Percentiles rank a stretch among this genome's conserved stretches.
Conservation (phyloP, 2,329 filamentous ascomycete genomes). For the Geosmithia flava region DNA sequence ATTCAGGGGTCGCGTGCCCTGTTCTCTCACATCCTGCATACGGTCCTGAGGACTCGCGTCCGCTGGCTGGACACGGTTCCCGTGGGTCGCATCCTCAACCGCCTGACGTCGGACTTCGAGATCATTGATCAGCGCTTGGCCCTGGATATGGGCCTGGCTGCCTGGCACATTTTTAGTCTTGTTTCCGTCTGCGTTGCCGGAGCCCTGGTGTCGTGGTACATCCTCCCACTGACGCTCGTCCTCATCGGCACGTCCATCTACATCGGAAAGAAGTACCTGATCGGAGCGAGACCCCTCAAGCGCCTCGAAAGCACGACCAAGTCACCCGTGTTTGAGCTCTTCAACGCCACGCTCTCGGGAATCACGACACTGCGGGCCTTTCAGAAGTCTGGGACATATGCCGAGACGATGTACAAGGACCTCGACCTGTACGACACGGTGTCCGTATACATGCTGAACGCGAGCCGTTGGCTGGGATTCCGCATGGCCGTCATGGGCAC, state of each 20-base stretch:
- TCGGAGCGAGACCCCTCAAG: conserved; percentile 64
- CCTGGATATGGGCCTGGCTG: conserved; percentile 47
- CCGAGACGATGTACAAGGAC: conserved; percentile 55
- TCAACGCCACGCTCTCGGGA: conserved; percentile 59
- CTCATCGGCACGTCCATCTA: conserved; percentile 46
- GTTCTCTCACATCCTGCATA: conserved; percentile 54
- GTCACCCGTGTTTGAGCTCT: conserved; percentile 71
- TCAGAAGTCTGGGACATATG: conserved; percentile 53
- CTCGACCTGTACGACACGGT: conserved; percentile 58
- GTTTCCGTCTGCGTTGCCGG: conserved; percentile 55
- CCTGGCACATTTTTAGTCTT: conserved; percentile 48
- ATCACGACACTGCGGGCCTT: conserved; percentile 68
- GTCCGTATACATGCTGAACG: conserved; percentile 56
- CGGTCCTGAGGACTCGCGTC: conserved; percentile 60
- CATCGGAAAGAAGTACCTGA: conserved; percentile 50
- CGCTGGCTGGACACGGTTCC: conserved; percentile 73
- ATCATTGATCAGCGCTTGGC: conserved; percentile 57
- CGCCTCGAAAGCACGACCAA: conserved; percentile 66
- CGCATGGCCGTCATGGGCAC: conserved; percentile 60
- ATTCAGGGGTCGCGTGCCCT: conserved; percentile 56
- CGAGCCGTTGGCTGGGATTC: conserved; percentile 68
- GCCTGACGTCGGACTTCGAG: conserved; percentile 68
- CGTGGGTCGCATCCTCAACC: conserved; percentile 62
- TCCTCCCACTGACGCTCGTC: conserved; percentile 48
- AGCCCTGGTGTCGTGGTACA: conserved; percentile 53